Base-by-base conservation (phyloP, 2,329 filamentous ascomycete species). In the Botryosphaeria dothidea region DNA sequence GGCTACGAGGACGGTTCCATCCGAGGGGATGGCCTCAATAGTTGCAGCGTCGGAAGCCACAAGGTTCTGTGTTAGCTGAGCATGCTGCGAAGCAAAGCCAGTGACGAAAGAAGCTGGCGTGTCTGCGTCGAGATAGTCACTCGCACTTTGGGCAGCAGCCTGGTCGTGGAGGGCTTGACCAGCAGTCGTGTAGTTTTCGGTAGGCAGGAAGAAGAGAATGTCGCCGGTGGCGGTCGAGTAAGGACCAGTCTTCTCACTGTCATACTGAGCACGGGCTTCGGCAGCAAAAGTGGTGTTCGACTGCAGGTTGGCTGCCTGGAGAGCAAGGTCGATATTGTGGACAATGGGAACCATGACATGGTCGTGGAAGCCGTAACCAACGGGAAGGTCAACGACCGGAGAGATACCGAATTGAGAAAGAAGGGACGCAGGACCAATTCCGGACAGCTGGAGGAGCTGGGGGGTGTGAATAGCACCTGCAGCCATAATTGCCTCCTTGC, bases 401-500 rank as follows among this genome's bases (percentile, higher is more conserved):
- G 67, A 67, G 36, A 70, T 70, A 38, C 67, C 64, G 19, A 49
- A 65, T 38, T 69, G 45, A 9, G 67, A 62, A n/a, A 74, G 70
- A 8, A 72, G 31, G 25, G 61, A 25, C 25, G 67, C 69, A 0
- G 73, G 73, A 0, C 75, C 74, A 5, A 77, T 67, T 0, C 74
- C 74, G 21, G 70, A 73, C 15, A 73, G 66, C 51, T 72, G 71
- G 1, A 76, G 66, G 2, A 74, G 45, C 54, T 74, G 71, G 15
- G 72, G 71, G 0, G 71, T 71, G 49, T 72, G 71, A 8, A 74
- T 36, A 31, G 70, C 5, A 25, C 72, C 72, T 49, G 72, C 72
- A 29, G 72, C 69, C 11, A 73, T 27, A 17, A 74, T 69, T 11
- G 66, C 71, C 45, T 74, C 72, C 48, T 66, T 62, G 48, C 65